Conservation (phyloP, 1,139 yeast genomes). For the Suhomyces terraborum region DNA sequence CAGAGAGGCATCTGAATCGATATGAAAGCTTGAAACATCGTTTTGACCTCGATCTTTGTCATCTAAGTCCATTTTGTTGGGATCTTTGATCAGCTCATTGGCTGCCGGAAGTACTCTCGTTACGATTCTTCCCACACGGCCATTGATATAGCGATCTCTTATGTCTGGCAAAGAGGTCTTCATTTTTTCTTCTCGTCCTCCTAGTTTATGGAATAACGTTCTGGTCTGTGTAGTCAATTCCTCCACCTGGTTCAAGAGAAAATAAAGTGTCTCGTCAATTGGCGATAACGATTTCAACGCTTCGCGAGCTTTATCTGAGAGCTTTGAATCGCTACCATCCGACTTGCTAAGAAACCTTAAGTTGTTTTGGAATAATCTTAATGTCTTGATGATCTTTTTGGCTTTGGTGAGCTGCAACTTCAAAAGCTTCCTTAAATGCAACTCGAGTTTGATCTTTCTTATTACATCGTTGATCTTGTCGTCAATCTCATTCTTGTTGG, state of each 20-base stretch:
- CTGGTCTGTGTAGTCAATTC: slow-evolving; percentile 42
- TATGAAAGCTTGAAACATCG: slow-evolving; percentile 3
- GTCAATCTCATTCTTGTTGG: slow-evolving; percentile 32
- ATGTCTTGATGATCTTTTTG: slow-evolving; percentile 32
- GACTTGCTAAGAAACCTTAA: slow-evolving; percentile 29
- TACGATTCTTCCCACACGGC: slow-evolving; percentile 21
- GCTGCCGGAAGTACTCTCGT: slow-evolving; percentile 16
- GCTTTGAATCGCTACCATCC: slow-evolving; percentile 5
- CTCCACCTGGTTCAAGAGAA: slow-evolving; percentile 43
- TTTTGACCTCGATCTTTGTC: too few relatives aligned
- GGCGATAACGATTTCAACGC: slow-evolving; percentile 49
- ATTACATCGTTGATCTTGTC: slow-evolving; percentile 38
- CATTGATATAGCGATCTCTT: slow-evolving; percentile 24
- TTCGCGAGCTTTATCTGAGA: slow-evolving; percentile 29
- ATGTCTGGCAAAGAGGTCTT: slow-evolving; percentile 18
- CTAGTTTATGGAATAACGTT: slow-evolving; percentile 35
- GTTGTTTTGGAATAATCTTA: slow-evolving; percentile 34
- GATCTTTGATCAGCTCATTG: not conserved
- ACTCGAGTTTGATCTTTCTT: slow-evolving; percentile 46
- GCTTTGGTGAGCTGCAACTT: slow-evolving; percentile 44
- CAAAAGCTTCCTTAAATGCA: slow-evolving; percentile 46
- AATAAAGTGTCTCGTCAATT: slow-evolving; percentile 54
- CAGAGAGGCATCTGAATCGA: slow-evolving; percentile 6
- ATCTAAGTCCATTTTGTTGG: slow-evolving; percentile 6
- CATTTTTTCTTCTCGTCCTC: slow-evolving; percentile 14